Percentiles rank a stretch among this genome's conserved stretches.
phyloP scores from a whole-genome alignment of 768 basidiomycete species.

The Trametes villosa region DNA sequence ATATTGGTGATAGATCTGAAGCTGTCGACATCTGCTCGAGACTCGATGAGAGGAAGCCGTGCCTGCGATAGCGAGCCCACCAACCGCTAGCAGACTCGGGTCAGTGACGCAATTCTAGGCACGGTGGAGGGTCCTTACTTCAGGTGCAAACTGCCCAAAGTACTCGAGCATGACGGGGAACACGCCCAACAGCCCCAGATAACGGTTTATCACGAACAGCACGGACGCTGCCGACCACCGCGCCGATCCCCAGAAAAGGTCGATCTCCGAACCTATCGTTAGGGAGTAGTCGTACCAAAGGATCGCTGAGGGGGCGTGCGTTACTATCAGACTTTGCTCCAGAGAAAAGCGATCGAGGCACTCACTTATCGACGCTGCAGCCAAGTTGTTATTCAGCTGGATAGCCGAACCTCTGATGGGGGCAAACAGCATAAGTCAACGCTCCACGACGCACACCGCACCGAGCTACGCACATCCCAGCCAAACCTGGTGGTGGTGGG shows the following conservation, averaged over 20 bases:
- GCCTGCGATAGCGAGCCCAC: no score
- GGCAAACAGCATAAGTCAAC: neutral
- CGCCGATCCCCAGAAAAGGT: conserved; percentile 46
- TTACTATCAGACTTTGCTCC: neutral
- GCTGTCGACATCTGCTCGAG: neutral
- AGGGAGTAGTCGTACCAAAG: conserved; percentile 50
- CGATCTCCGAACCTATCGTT: conserved; percentile 48
- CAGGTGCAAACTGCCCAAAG: conserved; percentile 3
- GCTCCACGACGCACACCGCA: neutral
- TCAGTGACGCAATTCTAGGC: no score
- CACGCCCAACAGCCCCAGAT: conserved; percentile 27
- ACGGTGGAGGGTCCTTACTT: neutral
- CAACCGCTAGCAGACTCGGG: no score
- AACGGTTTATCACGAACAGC: conserved; percentile 31
- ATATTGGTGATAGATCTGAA: neutral
- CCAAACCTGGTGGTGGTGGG: neutral
- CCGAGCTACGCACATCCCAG: no score
- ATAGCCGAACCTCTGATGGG: neutral
- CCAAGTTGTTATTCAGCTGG: neutral
- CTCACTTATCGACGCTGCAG: neutral
- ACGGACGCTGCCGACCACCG: conserved; percentile 22
- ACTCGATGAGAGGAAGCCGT: no score
- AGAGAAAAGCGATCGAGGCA: neutral
- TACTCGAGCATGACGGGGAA: conserved; percentile 22
- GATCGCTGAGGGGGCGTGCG: conserved; percentile 23